Percentiles rank a stretch among this genome's conserved stretches.
These are phyloP conservation scores for Euphorbia pulcherrima DNA, from an alignment of 345 rosid species.

Conservation along the genomic window DNA sequence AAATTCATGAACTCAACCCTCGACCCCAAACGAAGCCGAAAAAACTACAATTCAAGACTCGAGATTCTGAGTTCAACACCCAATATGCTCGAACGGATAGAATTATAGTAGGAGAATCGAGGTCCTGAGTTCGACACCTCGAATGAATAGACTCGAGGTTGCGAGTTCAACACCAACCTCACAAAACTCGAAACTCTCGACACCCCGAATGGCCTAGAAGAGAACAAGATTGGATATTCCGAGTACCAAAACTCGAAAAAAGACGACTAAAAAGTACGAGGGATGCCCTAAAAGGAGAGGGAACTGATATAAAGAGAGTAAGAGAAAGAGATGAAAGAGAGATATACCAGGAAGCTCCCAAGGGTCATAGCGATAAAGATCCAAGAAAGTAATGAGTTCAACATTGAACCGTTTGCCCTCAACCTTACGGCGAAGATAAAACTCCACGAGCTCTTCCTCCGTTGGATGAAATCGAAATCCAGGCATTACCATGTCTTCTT, in stretches of 20 bases:
- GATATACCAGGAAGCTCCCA: conserved; percentile 98
- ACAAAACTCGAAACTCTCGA: too few relatives aligned
- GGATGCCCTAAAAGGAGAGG: background rate
- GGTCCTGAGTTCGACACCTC: too few relatives aligned
- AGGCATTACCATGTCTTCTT: conserved; percentile 96
- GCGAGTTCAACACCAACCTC: too few relatives aligned
- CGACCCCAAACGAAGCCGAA: background rate
- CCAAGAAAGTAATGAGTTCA: conserved; percentile 96
- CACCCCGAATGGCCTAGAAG: too few relatives aligned
- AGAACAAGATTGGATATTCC: too few relatives aligned
- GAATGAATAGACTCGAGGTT: too few relatives aligned
- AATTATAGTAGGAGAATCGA: background rate
- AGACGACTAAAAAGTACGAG: background rate
- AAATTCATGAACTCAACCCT: background rate
- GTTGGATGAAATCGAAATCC: conserved; percentile 98
- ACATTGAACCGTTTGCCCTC: conserved; percentile 98
- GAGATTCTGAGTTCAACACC: background rate
- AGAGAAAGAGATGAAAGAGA: background rate
- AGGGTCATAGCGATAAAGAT: conserved; percentile 98
- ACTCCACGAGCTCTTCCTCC: conserved; percentile 96
- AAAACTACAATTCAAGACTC: background rate
- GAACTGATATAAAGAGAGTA: background rate
- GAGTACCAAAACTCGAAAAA: background rate
- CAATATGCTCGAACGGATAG: background rate
- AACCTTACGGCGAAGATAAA: conserved; percentile 99